phyloP scores from a whole-genome alignment of 163 green algal genomes.

The Coccomyxa subellipsoidea region DNA sequence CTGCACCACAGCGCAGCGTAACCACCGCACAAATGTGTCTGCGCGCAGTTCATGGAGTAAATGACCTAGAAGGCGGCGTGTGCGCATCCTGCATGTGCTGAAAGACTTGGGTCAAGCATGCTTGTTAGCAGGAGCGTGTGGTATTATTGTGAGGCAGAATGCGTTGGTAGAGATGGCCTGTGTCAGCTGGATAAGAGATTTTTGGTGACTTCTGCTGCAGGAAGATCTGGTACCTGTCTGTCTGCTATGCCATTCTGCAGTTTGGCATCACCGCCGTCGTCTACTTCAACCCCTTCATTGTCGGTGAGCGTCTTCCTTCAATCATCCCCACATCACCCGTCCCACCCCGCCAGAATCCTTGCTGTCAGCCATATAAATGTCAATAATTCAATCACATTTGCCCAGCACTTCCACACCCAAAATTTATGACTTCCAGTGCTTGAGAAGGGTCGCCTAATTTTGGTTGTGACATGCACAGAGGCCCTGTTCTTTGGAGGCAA shows the following conservation, averaged over 20 bases:
- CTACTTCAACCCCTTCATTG: slow-evolving; percentile 14
- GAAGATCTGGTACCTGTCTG: slow-evolving; percentile 12
- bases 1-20: neutral
- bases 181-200: neutral
- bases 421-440: no score
- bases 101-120: neutral
- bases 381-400: neutral
- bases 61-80: neutral
- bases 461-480: neutral
- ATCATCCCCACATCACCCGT: neutral
- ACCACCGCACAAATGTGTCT: neutral
- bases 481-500: neutral
- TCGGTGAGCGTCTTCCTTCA: neutral
- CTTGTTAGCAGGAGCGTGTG: neutral
- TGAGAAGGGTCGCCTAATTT: no score
- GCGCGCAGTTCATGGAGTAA: neutral
- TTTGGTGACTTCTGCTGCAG: neutral
- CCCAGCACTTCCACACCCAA: neutral
- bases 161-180: neutral
- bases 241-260: slow-evolving; percentile 3
- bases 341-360: neutral
- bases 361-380: neutral
- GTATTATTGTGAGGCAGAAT: no score
- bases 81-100: neutral
- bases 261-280: slow-evolving; percentile 9